Evolutionary conservation across 306 rosid species (phyloP).

Genomic region (Glycine tomentella): DNA sequence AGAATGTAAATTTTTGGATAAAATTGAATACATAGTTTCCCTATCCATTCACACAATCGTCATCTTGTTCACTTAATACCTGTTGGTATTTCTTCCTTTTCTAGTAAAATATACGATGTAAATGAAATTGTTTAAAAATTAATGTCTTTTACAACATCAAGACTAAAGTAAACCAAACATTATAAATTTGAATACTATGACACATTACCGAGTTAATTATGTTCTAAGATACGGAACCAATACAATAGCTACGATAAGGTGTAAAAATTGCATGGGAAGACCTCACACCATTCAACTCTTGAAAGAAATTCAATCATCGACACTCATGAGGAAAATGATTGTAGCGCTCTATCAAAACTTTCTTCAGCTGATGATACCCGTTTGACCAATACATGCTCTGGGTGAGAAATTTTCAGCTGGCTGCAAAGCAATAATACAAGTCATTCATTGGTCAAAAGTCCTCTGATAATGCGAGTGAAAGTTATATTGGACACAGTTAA

Average conservation of each 20-base stretch:
- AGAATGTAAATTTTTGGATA: constrained; percentile 1
- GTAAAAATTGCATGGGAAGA: constrained; percentile 49
- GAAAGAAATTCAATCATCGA: constrained; percentile 33
- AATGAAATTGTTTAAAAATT: constrained; percentile 41
- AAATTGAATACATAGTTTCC: neutral
- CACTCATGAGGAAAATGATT: constrained; percentile 68
- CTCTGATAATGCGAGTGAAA: no score
- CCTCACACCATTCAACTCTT: constrained; percentile 48
- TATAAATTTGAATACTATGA: constrained; percentile 50
- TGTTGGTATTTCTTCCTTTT: neutral
- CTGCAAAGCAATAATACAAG: constrained; percentile 59
- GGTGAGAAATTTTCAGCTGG: constrained; percentile 92
- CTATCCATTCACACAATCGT: neutral
- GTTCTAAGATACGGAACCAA: constrained; percentile 49
- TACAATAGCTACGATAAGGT: constrained; percentile 41
- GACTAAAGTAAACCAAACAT: constrained; percentile 40
- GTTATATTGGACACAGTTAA: neutral
- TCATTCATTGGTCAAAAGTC: no score
- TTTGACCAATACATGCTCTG: constrained; percentile 85
- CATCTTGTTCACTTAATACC: neutral
- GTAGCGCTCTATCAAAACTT: constrained; percentile 88
- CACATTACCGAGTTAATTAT: constrained; percentile 52
- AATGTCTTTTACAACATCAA: constrained; percentile 53
- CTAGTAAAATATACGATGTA: constrained; percentile 35
- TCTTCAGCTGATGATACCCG: constrained; percentile 80